Conservation (phyloP, 148 eudicot genomes). For the Silene conica region DNA sequence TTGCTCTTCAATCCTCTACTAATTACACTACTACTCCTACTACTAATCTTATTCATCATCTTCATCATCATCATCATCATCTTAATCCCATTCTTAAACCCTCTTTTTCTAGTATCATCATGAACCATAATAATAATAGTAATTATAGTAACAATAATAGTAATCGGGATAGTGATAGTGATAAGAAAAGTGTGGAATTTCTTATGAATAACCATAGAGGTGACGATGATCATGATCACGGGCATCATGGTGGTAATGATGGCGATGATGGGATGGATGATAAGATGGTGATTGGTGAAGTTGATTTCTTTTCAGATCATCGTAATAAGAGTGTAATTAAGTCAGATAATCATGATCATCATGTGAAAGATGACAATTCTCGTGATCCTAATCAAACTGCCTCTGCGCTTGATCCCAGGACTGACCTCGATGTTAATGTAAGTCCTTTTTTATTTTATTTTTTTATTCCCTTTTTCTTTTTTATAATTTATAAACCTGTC, state of each 20-base stretch:
- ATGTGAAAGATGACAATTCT: constrained; percentile 41
- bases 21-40: background rate
- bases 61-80: too few relatives aligned
- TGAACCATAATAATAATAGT: background rate
- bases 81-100: background rate
- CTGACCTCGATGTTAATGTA: constrained; percentile 43
- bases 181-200: too few relatives aligned
- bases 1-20: constrained; percentile 44
- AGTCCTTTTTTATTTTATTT: constrained; percentile 21
- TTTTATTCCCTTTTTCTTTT: background rate
- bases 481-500: too few relatives aligned
- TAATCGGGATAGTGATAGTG: too few relatives aligned
- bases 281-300: constrained; percentile 28
- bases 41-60: background rate
- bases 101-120: background rate
- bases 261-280: constrained; percentile 1
- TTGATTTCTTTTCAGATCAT: constrained; percentile 57
- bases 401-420: constrained; percentile 7
- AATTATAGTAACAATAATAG: background rate
- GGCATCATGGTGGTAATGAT: constrained; percentile 16
- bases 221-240: too few relatives aligned
- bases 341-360: constrained; percentile 5
- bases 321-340: background rate
- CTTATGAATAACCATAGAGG: too few relatives aligned
- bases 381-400: constrained; percentile 16